phyloP scores from a whole-genome alignment of 176 grass and related monocot genomes.

The Calamus simplicifolius region DNA sequence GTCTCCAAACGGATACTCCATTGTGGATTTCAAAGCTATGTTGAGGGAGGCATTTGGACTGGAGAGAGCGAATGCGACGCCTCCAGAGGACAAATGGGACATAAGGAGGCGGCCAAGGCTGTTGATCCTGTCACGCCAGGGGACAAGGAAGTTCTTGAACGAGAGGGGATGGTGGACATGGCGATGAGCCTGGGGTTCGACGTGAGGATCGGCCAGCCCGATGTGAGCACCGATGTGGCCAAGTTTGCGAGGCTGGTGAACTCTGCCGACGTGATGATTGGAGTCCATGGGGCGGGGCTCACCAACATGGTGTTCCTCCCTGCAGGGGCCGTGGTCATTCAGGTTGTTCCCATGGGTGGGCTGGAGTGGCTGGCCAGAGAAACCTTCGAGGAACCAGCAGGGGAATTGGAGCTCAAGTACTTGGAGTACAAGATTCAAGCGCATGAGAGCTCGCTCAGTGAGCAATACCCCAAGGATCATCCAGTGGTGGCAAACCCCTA shows the following conservation, averaged over 20 bases:
- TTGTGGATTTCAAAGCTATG: slow-evolving; percentile 47
- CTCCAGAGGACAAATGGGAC: slow-evolving; percentile 53
- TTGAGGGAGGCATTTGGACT: slow-evolving; percentile 55
- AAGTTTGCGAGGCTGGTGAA: slow-evolving; percentile 90
- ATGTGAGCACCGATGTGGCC: slow-evolving; percentile 45
- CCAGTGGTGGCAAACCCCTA: slow-evolving; percentile 59
- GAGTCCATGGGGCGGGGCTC: slow-evolving; percentile 81
- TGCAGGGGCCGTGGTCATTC: slow-evolving; percentile 60
- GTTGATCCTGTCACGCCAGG: slow-evolving; percentile 44
- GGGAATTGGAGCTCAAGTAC: slow-evolving; percentile 73
- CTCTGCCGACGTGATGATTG: slow-evolving; percentile 87
- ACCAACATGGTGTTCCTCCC: slow-evolving; percentile 97
- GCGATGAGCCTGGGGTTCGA: slow-evolving; percentile 59
- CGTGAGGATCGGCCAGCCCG: slow-evolving; percentile 58
- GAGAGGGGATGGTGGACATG: slow-evolving; percentile 59
- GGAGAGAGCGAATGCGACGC: slow-evolving; percentile 39
- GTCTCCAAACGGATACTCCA: slow-evolving; percentile 11
- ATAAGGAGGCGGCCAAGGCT: slow-evolving; percentile 36
- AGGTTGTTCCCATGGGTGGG: slow-evolving; percentile 77
- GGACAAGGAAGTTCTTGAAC: slow-evolving; percentile 43
- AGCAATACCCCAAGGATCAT: slow-evolving; percentile 67
- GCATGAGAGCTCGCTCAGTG: slow-evolving; percentile 77
- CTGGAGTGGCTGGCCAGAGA: slow-evolving; percentile 69
- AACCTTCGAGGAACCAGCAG: slow-evolving; percentile 70
- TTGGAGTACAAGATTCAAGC: slow-evolving; percentile 70